Conservation (phyloP, 441 rosid species). For the Croton laevigatus region DNA sequence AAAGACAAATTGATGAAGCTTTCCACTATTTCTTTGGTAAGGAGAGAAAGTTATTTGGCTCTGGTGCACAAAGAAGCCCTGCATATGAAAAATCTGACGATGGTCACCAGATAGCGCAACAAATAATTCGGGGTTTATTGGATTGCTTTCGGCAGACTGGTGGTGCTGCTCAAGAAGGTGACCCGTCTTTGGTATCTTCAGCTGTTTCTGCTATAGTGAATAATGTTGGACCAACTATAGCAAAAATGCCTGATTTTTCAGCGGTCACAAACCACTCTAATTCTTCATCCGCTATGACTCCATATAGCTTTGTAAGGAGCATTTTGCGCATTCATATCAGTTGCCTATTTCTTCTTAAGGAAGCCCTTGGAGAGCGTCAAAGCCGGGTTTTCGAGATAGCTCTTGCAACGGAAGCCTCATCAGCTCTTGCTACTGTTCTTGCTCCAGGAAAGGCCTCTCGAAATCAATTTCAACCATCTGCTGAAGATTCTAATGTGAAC, state of each 20-base stretch:
- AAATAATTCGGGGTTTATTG: conserved; percentile 69
- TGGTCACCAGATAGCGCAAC: conserved; percentile 82
- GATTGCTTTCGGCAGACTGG: conserved; percentile 88
- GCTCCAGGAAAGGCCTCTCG: conserved; percentile 84
- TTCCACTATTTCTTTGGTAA: conserved; percentile 51
- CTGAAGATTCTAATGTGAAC: conserved; percentile 70
- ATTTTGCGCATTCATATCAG: conserved; percentile 75
- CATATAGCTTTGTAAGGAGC: conserved; percentile 57
- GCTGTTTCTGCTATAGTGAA: conserved; percentile 86
- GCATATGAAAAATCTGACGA: conserved; percentile 65
- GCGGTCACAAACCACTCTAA: conserved; percentile 46
- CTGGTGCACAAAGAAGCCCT: conserved; percentile 50
- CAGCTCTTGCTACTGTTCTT: conserved; percentile 68
- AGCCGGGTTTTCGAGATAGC: conserved; percentile 96
- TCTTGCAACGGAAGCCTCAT: conserved; percentile 86
- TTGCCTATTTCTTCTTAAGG: conserved; percentile 85
- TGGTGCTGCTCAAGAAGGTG: conserved; percentile 99
- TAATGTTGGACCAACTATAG: conserved; percentile 63
- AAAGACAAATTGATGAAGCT: conserved; percentile 67
- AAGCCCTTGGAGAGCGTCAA: conserved; percentile 98
- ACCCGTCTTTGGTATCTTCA: conserved; percentile 91
- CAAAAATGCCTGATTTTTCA: conserved; percentile 71
- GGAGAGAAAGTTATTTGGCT: conserved; percentile 60
- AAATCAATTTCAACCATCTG: conserved; percentile 68
- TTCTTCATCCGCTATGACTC: conserved; percentile 43